A percentile compares a stretch with the other conserved stretches of the same genome.
Evolutionary conservation across 495 filamentous ascomycete species (phyloP).

Genomic region (Jackrogersella minutella): DNA sequence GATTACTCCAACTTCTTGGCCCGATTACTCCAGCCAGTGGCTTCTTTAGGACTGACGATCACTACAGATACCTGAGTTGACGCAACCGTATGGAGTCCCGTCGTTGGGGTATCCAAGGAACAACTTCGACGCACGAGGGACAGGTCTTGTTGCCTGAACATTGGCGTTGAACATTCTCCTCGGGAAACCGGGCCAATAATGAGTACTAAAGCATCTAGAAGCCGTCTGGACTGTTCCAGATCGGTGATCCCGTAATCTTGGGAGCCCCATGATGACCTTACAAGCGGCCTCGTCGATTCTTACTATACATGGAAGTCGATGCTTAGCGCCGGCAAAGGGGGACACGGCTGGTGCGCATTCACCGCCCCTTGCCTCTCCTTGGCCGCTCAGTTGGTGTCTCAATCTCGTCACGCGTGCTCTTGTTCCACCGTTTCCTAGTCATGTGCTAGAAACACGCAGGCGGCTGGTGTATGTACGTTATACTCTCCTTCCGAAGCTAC

Average conservation of each 20-base stretch:
- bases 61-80: not conserved
- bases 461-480: not conserved
- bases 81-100: not conserved
- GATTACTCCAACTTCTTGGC: not conserved
- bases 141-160: not conserved
- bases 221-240: conserved; percentile 29
- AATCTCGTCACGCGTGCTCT: not conserved
- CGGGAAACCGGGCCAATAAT: conserved; percentile 9
- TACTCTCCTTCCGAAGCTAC: not conserved
- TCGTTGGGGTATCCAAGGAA: not conserved
- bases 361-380: conserved; percentile 1
- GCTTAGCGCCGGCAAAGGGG: not conserved
- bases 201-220: conserved; percentile 4
- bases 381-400: not conserved
- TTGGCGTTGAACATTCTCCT: not conserved
- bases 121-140: not conserved
- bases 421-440: not conserved
- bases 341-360: not conserved
- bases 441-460: not conserved
- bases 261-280: conserved; percentile 7
- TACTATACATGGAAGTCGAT: conserved; percentile 17
- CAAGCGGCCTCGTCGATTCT: conserved; percentile 1
- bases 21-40: not conserved
- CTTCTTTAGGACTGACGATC: conserved; percentile 29
- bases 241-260: not conserved